phyloP scores from a whole-genome alignment of 2,329 filamentous ascomycete genomes.

The Aureobasidium sp. region DNA sequence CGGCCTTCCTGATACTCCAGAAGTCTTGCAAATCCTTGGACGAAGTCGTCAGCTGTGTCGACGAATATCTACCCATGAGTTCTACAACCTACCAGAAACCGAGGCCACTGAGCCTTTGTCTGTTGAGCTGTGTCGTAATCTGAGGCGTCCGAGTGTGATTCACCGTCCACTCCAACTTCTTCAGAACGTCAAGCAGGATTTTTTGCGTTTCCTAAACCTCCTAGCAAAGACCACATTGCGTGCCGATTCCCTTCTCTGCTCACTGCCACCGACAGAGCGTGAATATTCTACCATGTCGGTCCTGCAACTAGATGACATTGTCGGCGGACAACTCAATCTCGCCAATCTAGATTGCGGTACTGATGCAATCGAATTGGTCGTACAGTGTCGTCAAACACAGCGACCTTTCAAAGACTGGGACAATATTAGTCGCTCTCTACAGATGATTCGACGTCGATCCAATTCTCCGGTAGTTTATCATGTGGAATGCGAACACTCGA shows the following conservation, averaged over 20 bases:
- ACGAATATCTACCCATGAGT: slow-evolving; percentile 65
- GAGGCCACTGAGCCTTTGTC: neutral
- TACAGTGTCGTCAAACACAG: neutral
- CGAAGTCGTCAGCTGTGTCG: slow-evolving; percentile 54
- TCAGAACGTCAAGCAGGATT: slow-evolving; percentile 6
- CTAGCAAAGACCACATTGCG: neutral
- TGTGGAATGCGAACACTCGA: neutral
- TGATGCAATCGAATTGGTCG: neutral
- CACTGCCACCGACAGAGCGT: neutral
- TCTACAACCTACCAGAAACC: slow-evolving; percentile 63
- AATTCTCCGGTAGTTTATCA: neutral
- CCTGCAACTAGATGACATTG: neutral
- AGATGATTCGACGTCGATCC: neutral
- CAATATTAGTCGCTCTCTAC: neutral
- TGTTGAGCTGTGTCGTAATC: neutral
- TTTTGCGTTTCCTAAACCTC: neutral
- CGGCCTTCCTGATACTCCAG: slow-evolving; percentile 44
- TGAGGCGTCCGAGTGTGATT: neutral
- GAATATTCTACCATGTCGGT: neutral
- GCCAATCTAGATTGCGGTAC: neutral
- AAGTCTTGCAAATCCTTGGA: slow-evolving; percentile 52
- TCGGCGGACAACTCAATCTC: neutral
- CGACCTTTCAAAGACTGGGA: neutral
- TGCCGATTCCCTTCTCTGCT: neutral
- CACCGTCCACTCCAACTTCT: neutral